Percentiles rank a stretch among this genome's conserved stretches.
phyloP scores from a whole-genome alignment of 306 rosid species.

The Abrus precatorius region DNA sequence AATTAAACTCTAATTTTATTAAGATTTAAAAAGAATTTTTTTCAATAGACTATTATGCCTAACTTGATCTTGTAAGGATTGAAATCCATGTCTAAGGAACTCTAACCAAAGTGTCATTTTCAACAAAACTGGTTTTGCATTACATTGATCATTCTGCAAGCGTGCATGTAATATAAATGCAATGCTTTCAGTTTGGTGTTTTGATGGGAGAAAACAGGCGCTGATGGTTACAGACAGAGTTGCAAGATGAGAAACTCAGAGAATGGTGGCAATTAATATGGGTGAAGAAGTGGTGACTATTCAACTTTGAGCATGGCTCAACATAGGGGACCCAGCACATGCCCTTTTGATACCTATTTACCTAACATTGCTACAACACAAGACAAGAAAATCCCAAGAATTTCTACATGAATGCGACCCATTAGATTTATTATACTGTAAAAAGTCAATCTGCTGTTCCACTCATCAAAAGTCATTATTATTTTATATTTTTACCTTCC shows the following conservation, averaged over 20 bases:
- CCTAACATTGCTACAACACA: slow-evolving; percentile 18
- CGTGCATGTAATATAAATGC: neutral
- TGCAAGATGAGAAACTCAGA: slow-evolving; percentile 24
- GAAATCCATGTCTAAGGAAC: no score
- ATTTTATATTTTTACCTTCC: neutral
- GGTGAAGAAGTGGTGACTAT: slow-evolving; percentile 25
- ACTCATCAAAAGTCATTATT: slow-evolving; percentile 33
- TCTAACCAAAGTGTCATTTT: neutral
- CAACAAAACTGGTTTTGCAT: neutral
- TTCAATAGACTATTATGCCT: no score
- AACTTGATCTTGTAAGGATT: no score
- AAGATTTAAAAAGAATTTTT: no score
- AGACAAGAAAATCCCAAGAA: slow-evolving; percentile 24
- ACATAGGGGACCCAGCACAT: slow-evolving; percentile 16
- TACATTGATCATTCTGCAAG: neutral
- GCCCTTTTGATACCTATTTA: slow-evolving; percentile 18
- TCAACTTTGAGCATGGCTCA: slow-evolving; percentile 35
- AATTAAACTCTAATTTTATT: no score
- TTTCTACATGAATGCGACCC: slow-evolving; percentile 27
- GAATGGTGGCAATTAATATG: slow-evolving; percentile 34
- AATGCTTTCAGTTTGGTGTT: slow-evolving; percentile 17
- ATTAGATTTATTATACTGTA: slow-evolving; percentile 18
- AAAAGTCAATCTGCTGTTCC: slow-evolving; percentile 36
- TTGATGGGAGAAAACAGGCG: slow-evolving; percentile 23
- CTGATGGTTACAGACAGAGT: slow-evolving; percentile 22